phyloP scores from a whole-genome alignment of 140 eudicot species.

The Stevia rebaudiana region DNA sequence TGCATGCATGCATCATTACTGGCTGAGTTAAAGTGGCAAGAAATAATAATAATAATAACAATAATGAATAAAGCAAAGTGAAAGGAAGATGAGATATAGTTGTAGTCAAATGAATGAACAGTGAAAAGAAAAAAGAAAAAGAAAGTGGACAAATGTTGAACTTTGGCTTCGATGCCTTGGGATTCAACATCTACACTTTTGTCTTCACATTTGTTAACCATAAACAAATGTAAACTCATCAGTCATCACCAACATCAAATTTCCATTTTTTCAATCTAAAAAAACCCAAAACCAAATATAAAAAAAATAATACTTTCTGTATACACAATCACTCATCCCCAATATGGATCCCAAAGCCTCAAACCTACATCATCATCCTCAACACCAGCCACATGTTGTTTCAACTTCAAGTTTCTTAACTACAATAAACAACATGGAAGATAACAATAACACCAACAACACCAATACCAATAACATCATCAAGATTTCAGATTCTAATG shows the following conservation, averaged over 20 bases:
- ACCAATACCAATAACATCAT: too few species aligned
- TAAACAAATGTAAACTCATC: slow-evolving; percentile 14
- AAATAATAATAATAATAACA: not conserved
- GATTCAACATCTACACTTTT: slow-evolving; percentile 44
- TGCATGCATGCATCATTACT: slow-evolving; percentile 34
- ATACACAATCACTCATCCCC: slow-evolving; percentile 11
- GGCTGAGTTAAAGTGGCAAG: slow-evolving; percentile 7
- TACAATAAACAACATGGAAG: slow-evolving; percentile 33
- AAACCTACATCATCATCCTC: slow-evolving; percentile 32
- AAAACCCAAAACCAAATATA: not conserved
- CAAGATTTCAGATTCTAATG: slow-evolving; percentile 34
- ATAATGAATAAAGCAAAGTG: slow-evolving; percentile 3
- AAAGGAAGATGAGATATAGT: not conserved
- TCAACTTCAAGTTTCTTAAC: slow-evolving; percentile 30
- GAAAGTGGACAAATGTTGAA: slow-evolving; percentile 24
- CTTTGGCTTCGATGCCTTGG: slow-evolving; percentile 44
- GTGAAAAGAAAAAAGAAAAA: slow-evolving; percentile 36
- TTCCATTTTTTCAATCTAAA: not conserved
- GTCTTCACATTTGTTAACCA: slow-evolving; percentile 28
- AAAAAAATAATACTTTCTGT: not conserved
- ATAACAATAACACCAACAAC: too few species aligned
- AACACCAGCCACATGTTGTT: slow-evolving; percentile 23
- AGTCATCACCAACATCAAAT: not conserved
- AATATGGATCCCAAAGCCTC: slow-evolving; percentile 56
- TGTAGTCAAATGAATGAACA: slow-evolving; percentile 10